These are phyloP conservation scores for Fomitopsis pulvina DNA, from an alignment of 768 basidiomycete genomes.

Conservation along the genomic window DNA sequence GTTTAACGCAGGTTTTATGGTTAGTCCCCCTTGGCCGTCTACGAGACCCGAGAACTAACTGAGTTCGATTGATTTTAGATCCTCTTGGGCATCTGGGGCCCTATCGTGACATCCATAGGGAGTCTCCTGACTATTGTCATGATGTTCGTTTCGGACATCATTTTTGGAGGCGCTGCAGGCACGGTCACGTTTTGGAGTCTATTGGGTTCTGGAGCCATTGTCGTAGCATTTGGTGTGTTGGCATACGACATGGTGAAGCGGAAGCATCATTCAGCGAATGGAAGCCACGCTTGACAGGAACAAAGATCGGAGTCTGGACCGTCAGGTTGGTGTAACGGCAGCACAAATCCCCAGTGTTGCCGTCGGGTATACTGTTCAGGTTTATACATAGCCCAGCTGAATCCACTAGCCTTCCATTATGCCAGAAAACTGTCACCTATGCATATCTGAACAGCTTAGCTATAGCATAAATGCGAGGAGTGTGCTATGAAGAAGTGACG, in stretches of 20 bases:
- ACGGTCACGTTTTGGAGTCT: conserved; percentile 67
- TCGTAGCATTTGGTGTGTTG: conserved; percentile 77
- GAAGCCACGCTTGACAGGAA: too few species aligned
- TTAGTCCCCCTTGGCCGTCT: conserved; percentile 23
- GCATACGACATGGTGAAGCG: conserved; percentile 52
- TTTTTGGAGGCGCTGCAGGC: conserved; percentile 59
- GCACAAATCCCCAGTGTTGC: too few species aligned
- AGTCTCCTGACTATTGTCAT: conserved; percentile 93
- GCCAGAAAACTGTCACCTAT: neutral
- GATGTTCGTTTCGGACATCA: conserved; percentile 71
- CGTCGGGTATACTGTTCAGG: neutral
- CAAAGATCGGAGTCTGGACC: too few species aligned
- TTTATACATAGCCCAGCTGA: neutral
- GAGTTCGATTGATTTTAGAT: conserved; percentile 37
- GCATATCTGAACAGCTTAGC: conserved; percentile 19
- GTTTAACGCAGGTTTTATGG: conserved; percentile 88
- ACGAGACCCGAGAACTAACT: conserved; percentile 1
- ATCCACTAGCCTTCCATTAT: neutral
- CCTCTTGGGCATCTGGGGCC: conserved; percentile 81
- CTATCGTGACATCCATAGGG: conserved; percentile 82
- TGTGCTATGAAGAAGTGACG: conserved; percentile 12
- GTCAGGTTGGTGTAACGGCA: too few species aligned
- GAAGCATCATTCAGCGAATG: neutral
- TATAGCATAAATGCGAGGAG: conserved; percentile 34
- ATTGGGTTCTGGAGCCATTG: conserved; percentile 71